These are phyloP conservation scores for Coemansia umbellata DNA, from an alignment of 192 early-diverging fungal species.

Conservation along the genomic window DNA sequence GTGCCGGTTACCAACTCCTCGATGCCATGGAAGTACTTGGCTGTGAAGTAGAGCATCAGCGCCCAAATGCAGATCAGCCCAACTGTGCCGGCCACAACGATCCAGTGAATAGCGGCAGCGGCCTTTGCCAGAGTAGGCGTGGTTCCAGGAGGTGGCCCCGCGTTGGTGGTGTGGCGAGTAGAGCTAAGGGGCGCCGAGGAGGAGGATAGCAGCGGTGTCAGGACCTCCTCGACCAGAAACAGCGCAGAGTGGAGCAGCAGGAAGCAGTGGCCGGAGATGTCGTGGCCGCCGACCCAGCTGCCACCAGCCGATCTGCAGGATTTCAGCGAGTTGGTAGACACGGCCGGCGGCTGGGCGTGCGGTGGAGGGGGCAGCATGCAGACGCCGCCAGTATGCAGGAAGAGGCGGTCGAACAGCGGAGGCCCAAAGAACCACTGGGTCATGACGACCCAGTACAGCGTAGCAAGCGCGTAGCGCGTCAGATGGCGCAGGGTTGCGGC, in stretches of 20 bases:
- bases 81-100: constrained; percentile 31
- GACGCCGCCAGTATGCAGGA: constrained; percentile 63
- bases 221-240: constrained; percentile 67
- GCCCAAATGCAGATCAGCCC: constrained; percentile 64
- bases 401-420: constrained; percentile 74
- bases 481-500: constrained; percentile 8
- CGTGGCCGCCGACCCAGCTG: constrained; percentile 72
- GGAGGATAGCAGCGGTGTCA: constrained; percentile 23
- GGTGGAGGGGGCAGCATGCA: constrained; percentile 31
- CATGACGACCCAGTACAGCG: constrained; percentile 79
- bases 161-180: too few species aligned
- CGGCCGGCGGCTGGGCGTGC: neutral
- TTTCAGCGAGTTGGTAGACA: constrained; percentile 12
- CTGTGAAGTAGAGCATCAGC: constrained; percentile 72
- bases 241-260: constrained; percentile 72
- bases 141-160: too few species aligned
- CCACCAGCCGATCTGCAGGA: constrained; percentile 58
- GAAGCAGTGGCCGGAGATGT: constrained; percentile 87
- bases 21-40: constrained; percentile 73
- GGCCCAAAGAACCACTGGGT: constrained; percentile 87
- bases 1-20: constrained; percentile 67
- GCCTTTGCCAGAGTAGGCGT: too few species aligned
- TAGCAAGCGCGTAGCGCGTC: constrained; percentile 58
- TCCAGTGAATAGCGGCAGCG: constrained; percentile 16
- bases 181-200: constrained; percentile 31